phyloP scores from a whole-genome alignment of 2,329 filamentous ascomycete genomes.

The Raffaelea arxii region DNA sequence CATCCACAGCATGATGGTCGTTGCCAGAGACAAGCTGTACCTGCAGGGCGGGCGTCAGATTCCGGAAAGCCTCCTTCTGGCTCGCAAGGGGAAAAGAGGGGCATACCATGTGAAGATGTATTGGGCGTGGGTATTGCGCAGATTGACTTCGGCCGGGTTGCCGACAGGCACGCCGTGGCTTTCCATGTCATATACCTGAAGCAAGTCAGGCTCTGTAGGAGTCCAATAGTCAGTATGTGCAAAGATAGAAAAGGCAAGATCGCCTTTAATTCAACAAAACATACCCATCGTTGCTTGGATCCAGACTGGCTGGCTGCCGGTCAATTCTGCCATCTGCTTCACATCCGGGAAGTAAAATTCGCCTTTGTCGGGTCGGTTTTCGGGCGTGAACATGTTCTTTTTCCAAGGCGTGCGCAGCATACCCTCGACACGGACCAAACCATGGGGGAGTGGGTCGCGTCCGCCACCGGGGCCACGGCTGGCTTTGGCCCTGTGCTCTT shows the following conservation, averaged over 20 bases:
- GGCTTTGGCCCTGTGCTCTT: slow-evolving; percentile 57
- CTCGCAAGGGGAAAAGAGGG: background rate
- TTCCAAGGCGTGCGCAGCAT: slow-evolving; percentile 84
- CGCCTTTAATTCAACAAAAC: slow-evolving; percentile 8
- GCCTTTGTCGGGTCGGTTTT: slow-evolving; percentile 71
- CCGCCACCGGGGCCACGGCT: slow-evolving; percentile 51
- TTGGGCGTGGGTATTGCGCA: slow-evolving; percentile 94
- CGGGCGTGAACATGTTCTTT: slow-evolving; percentile 96
- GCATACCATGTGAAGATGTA: slow-evolving; percentile 98
- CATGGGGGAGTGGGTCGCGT: slow-evolving; percentile 54
- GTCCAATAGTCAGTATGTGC: background rate
- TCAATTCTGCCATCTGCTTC: slow-evolving; percentile 74
- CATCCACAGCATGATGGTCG: slow-evolving; percentile 94
- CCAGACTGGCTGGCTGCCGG: slow-evolving; percentile 83
- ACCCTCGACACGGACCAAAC: slow-evolving; percentile 71
- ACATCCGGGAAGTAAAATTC: slow-evolving; percentile 97
- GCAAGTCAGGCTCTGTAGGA: slow-evolving; percentile 60
- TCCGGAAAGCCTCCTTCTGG: background rate
- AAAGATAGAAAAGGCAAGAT: background rate
- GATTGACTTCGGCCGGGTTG: slow-evolving; percentile 76
- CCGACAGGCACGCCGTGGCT: slow-evolving; percentile 82
- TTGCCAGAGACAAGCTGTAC: slow-evolving; percentile 79
- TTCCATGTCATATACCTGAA: slow-evolving; percentile 66
- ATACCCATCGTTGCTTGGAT: slow-evolving; percentile 90
- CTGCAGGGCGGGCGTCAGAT: slow-evolving; percentile 32